These are phyloP conservation scores for Luffa aegyptiaca DNA, from an alignment of 306 rosid species.

Conservation along the genomic window DNA sequence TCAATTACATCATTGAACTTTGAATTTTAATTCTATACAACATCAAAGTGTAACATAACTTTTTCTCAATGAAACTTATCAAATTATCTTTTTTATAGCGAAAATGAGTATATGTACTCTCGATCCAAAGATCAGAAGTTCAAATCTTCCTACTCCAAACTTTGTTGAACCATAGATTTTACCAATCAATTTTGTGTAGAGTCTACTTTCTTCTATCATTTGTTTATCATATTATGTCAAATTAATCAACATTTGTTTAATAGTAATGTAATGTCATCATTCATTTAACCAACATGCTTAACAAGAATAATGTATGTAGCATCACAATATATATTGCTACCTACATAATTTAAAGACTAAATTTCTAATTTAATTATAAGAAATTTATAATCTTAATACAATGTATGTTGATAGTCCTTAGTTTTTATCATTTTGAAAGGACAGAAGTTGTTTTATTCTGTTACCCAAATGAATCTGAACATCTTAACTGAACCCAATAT, in stretches of 20 bases:
- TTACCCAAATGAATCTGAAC: slow-evolving; percentile 2
- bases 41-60: too few relatives aligned
- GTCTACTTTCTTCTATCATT: not conserved
- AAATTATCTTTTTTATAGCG: too few relatives aligned
- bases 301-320: too few relatives aligned
- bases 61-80: too few relatives aligned
- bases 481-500: not conserved
- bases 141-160: too few relatives aligned
- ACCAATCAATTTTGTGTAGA: not conserved
- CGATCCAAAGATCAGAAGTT: too few relatives aligned
- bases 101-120: too few relatives aligned
- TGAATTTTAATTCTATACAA: too few relatives aligned
- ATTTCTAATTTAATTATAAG: not conserved
- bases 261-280: not conserved
- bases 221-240: not conserved
- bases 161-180: too few relatives aligned
- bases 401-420: not conserved
- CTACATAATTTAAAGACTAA: not conserved
- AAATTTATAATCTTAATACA: not conserved
- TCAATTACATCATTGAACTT: too few relatives aligned
- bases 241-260: not conserved
- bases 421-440: not conserved
- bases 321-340: too few relatives aligned
- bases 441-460: slow-evolving; percentile 13
- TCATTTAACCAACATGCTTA: not conserved